These are phyloP conservation scores for Aspergillus niger DNA, from an alignment of 2,329 filamentous ascomycete genomes.

Conservation along the genomic window DNA sequence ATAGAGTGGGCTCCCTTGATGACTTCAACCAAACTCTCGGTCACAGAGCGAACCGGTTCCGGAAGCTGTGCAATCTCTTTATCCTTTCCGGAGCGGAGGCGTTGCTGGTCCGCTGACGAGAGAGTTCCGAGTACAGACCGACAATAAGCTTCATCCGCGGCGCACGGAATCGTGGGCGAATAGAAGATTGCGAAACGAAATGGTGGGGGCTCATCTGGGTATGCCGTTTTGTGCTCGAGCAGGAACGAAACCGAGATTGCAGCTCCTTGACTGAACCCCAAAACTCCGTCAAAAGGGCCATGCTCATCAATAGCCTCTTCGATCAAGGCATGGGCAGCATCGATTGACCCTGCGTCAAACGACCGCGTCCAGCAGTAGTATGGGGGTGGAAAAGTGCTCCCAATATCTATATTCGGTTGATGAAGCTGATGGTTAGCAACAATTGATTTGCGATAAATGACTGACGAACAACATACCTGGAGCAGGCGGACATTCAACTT, in stretches of 20 bases:
- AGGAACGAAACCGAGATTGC: slow-evolving; percentile 21
- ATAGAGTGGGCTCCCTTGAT: not conserved
- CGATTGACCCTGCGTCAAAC: slow-evolving; percentile 11
- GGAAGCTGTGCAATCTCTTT: slow-evolving; percentile 1
- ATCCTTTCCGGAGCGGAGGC: slow-evolving; percentile 3
- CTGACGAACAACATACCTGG: not conserved
- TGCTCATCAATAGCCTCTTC: slow-evolving; percentile 22
- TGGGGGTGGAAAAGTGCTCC: slow-evolving; percentile 15
- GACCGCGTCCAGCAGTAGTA: slow-evolving; percentile 16
- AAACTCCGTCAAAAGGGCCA: slow-evolving; percentile 30
- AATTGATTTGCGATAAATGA: too few species aligned
- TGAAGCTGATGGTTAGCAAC: too few species aligned
- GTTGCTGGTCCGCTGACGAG: slow-evolving; percentile 7
- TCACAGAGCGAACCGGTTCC: not conserved
- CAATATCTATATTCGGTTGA: not conserved
- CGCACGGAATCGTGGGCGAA: not conserved
- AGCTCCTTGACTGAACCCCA: slow-evolving; percentile 30
- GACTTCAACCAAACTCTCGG: not conserved
- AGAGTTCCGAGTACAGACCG: slow-evolving; percentile 2
- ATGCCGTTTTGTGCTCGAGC: slow-evolving; percentile 12
- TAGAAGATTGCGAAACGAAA: slow-evolving; percentile 29
- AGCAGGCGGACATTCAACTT: slow-evolving; percentile 1
- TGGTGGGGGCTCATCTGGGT: slow-evolving; percentile 16
- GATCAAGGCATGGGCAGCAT: slow-evolving; percentile 16
- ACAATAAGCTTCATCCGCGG: slow-evolving; percentile 7